Conservation (phyloP, 176 grass and related monocot species). For the Oryza nivara region DNA sequence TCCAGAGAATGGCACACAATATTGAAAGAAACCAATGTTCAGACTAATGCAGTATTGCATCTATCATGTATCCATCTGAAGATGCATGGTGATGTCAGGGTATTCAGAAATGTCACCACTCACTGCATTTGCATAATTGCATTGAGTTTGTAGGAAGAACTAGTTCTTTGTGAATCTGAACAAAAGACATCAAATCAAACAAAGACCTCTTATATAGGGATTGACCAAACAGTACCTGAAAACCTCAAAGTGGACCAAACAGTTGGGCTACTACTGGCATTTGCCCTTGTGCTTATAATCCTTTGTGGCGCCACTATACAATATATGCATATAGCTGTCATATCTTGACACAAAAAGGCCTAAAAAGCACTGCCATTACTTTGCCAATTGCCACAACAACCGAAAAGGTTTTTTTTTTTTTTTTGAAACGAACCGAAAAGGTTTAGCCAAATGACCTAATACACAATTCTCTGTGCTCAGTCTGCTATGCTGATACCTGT, state of each 20-base stretch:
- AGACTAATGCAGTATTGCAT: background rate
- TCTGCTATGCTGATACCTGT: background rate
- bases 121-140: background rate
- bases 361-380: conserved; percentile 16
- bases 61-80: conserved; percentile 2
- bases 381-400: conserved; percentile 15
- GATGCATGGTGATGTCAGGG: background rate
- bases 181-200: background rate
- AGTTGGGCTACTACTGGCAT: background rate
- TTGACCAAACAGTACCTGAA: conserved; percentile 34
- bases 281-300: conserved; percentile 21
- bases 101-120: background rate
- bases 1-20: background rate
- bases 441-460: background rate
- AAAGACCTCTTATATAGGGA: background rate
- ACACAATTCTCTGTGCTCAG: background rate
- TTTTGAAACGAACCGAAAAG: background rate
- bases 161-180: conserved; percentile 12
- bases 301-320: conserved; percentile 41
- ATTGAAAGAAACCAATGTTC: background rate
- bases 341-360: conserved; percentile 36
- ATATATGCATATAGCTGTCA: conserved; percentile 33
- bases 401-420: background rate
- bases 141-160: background rate
- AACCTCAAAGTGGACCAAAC: conserved; percentile 26